Evolutionary conservation across 176 grass and related monocot genomes (phyloP).

Genomic region (Phoenix roebelenii): DNA sequence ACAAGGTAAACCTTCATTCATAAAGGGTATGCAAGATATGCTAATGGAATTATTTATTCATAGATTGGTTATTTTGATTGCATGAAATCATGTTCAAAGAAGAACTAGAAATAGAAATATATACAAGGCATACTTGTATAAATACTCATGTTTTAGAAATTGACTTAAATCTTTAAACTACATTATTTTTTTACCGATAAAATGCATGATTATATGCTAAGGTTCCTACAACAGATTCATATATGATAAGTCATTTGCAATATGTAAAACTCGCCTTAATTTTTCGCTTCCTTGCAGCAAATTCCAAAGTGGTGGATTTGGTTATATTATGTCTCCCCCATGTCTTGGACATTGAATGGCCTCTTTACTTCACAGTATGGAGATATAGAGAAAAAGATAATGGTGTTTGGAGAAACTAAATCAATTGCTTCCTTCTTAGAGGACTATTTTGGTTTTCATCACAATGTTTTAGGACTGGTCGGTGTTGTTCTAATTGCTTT

Average conservation of each 20-base stretch:
- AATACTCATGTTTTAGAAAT: background rate
- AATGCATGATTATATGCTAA: background rate
- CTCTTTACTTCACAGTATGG: constrained; percentile 67
- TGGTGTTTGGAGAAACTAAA: constrained; percentile 44
- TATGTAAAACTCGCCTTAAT: background rate
- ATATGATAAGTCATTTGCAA: background rate
- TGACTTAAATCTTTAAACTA: background rate
- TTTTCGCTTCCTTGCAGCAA: constrained; percentile 42
- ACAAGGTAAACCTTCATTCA: too few relatives aligned
- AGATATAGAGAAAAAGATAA: constrained; percentile 23
- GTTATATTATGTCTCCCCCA: constrained; percentile 48
- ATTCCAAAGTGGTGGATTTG: constrained; percentile 88
- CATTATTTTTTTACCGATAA: background rate
- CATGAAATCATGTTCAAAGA: too few relatives aligned
- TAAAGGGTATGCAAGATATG: too few relatives aligned
- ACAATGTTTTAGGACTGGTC: constrained; percentile 31
- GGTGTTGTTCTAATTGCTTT: constrained; percentile 31
- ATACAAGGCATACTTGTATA: background rate
- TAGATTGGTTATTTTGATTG: too few relatives aligned
- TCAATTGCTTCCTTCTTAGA: constrained; percentile 29
- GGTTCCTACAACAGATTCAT: too few relatives aligned
- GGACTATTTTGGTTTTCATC: constrained; percentile 58
- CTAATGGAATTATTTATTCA: too few relatives aligned
- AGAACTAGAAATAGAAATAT: too few relatives aligned
- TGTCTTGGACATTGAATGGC: constrained; percentile 47